A percentile compares a stretch with the other conserved stretches of the same genome.
phyloP scores from a whole-genome alignment of 192 early-diverging fungal species.

The Oehlia diaphana region DNA sequence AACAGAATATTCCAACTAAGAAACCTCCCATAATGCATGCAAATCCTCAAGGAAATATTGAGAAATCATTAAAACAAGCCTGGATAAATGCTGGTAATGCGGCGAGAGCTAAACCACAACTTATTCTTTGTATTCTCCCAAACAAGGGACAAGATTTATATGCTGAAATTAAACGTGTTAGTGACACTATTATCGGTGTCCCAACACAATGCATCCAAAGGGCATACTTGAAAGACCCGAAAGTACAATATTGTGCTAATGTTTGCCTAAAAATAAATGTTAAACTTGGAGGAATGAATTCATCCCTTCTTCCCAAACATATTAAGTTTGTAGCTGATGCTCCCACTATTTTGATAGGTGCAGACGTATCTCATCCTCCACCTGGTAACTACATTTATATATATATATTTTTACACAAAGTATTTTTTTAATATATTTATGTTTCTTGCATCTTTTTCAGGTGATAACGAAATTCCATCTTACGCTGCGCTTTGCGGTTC shows the following conservation, averaged over 20 bases:
- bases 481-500: constrained; percentile 52
- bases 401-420: neutral
- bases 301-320: constrained; percentile 56
- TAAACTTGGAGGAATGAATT: constrained; percentile 71
- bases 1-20: constrained; percentile 42
- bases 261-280: constrained; percentile 92
- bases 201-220: constrained; percentile 68
- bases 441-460: neutral
- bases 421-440: neutral
- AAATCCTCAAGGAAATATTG: constrained; percentile 67
- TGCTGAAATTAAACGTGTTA: constrained; percentile 73
- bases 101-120: neutral
- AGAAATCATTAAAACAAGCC: constrained; percentile 65
- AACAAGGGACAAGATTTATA: constrained; percentile 70
- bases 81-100: constrained; percentile 73
- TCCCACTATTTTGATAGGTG: constrained; percentile 80
- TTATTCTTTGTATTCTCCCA: constrained; percentile 63
- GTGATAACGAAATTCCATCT: constrained; percentile 55
- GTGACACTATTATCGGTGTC: constrained; percentile 9
- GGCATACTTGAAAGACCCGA: constrained; percentile 57
- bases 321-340: constrained; percentile 64
- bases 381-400: too few species aligned
- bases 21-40: constrained; percentile 47
- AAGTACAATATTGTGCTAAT: constrained; percentile 92
- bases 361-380: constrained; percentile 67